A percentile compares a stretch with the other conserved stretches of the same genome.
Evolutionary conservation across 495 filamentous ascomycete genomes (phyloP).

Genomic region (Penicillium maclennaniae): DNA sequence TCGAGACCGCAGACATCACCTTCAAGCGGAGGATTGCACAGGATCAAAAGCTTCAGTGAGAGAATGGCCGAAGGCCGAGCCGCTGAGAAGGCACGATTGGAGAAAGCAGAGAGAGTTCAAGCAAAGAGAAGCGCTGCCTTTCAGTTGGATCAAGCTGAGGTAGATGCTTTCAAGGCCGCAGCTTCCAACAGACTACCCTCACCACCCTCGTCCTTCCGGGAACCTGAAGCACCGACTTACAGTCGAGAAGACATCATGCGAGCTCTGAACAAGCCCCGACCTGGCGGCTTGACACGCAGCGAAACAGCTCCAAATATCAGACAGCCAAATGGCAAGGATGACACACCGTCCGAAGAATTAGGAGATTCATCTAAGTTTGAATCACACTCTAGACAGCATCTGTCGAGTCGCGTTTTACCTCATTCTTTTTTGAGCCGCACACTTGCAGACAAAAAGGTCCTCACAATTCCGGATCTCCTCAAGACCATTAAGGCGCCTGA

Average conservation of each 20-base stretch:
- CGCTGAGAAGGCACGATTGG: slow-evolving; percentile 44
- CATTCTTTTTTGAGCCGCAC: slow-evolving; percentile 73
- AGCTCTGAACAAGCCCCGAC: slow-evolving; percentile 29
- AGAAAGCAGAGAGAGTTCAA: slow-evolving; percentile 51
- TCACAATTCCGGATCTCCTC: slow-evolving; percentile 77
- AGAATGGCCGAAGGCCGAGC: slow-evolving; percentile 65
- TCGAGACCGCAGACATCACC: slow-evolving; percentile 27
- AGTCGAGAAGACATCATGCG: slow-evolving; percentile 63
- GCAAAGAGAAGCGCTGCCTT: slow-evolving; percentile 70
- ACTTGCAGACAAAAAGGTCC: slow-evolving; percentile 69
- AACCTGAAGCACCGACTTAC: slow-evolving; percentile 48
- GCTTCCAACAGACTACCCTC: slow-evolving; percentile 44
- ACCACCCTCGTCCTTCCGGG: slow-evolving; percentile 39
- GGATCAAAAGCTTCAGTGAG: slow-evolving; percentile 78
- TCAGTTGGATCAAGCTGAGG: slow-evolving; percentile 58
- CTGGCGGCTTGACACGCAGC: slow-evolving; percentile 42
- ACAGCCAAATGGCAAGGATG: slow-evolving; percentile 17
- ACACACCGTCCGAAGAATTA: slow-evolving; percentile 12
- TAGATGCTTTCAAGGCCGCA: slow-evolving; percentile 60
- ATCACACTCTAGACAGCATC: slow-evolving; percentile 76
- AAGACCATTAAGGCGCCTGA: slow-evolving; percentile 74
- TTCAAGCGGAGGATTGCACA: slow-evolving; percentile 26
- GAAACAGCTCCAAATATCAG: slow-evolving; percentile 48
- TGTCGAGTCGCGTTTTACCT: slow-evolving; percentile 81
- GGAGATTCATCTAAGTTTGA: slow-evolving; percentile 61